Evolutionary conservation across 768 basidiomycete genomes (phyloP).

Genomic region (Suillus spraguei): DNA sequence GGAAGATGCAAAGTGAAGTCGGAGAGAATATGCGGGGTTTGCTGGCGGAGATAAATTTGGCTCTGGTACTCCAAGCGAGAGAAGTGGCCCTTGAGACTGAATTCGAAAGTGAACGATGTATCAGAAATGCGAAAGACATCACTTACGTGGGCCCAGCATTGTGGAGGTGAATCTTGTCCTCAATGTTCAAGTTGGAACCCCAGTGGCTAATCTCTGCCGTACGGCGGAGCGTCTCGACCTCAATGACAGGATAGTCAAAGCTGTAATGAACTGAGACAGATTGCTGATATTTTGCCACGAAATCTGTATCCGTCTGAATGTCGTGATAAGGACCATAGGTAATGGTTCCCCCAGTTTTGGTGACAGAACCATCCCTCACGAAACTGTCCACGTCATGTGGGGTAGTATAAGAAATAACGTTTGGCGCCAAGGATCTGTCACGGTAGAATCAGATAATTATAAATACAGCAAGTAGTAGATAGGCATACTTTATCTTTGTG

Average conservation of each 20-base stretch:
- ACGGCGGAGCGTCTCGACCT: conserved; percentile 72
- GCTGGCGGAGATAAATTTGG: conserved; percentile 67
- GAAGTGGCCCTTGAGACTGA: conserved; percentile 93
- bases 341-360: conserved; percentile 77
- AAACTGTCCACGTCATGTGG: conserved; percentile 64
- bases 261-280: conserved; percentile 76
- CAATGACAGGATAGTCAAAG: conserved; percentile 80
- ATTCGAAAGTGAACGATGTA: conserved; percentile 11
- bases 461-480: conserved; percentile 4
- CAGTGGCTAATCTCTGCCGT: conserved; percentile 94
- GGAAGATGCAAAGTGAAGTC: conserved; percentile 82
- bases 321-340: conserved; percentile 89
- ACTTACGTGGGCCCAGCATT: conserved; percentile 91
- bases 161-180: conserved; percentile 83
- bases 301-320: conserved; percentile 66
- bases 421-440: conserved; percentile 67
- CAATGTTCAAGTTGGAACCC: conserved; percentile 92
- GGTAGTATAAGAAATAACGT: conserved; percentile 71
- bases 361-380: conserved; percentile 58
- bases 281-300: conserved; percentile 64
- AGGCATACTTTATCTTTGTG: conserved; percentile 80
- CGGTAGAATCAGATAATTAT: conserved; percentile 8
- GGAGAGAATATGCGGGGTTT: conserved; percentile 71
- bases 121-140: neutral
- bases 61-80: conserved; percentile 88